These are phyloP conservation scores for Leishmania lainsoni DNA, from an alignment of 208 protist genomes.

Conservation along the genomic window DNA sequence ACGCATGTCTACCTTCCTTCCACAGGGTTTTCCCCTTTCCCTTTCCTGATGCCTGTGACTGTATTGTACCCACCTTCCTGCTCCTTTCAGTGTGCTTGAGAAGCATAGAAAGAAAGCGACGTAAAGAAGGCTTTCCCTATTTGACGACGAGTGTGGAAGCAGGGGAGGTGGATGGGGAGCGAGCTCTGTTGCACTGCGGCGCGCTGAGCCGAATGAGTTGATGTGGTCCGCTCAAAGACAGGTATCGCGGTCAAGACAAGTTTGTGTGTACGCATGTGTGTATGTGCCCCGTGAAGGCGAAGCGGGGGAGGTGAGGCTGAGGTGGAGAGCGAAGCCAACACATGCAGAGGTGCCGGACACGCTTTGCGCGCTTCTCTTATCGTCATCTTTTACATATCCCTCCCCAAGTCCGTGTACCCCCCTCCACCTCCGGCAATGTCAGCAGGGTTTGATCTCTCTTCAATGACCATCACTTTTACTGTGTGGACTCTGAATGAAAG, in stretches of 20 bases:
- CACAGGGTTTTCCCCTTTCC: constrained; percentile 1
- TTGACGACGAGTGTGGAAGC: neutral
- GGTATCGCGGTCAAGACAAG: neutral
- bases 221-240: neutral
- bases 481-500: neutral
- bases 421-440: neutral
- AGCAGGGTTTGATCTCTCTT: neutral
- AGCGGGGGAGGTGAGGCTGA: neutral
- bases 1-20: neutral
- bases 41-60: neutral
- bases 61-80: neutral
- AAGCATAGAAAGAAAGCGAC: neutral
- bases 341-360: neutral
- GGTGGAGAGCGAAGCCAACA: neutral
- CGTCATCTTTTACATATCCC: neutral
- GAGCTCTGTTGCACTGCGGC: neutral
- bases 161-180: neutral
- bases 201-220: neutral
- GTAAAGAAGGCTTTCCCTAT: neutral
- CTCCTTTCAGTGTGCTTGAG: neutral
- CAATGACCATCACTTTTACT: neutral
- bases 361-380: neutral
- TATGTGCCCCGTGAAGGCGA: neutral
- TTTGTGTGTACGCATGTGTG: neutral
- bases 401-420: neutral